Conservation (phyloP, 176 grass and related monocot species). For the Eremochloa ophiuroides region DNA sequence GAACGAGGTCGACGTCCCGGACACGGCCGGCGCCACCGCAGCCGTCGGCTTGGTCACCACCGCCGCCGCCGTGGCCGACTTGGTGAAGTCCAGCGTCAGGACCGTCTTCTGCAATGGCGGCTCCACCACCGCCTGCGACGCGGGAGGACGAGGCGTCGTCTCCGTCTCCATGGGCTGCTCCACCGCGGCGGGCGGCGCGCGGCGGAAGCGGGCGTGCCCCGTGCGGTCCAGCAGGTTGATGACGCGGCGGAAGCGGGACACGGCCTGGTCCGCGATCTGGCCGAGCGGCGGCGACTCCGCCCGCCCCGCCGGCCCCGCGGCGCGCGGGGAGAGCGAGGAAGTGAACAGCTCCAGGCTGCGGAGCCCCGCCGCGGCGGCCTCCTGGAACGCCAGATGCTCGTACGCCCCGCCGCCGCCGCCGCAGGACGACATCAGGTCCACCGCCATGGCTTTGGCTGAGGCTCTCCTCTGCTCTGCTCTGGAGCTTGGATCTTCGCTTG, state of each 20-base stretch:
- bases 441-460: slow-evolving; percentile 41
- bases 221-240: slow-evolving; percentile 86
- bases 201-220: slow-evolving; percentile 89
- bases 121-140: not conserved
- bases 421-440: slow-evolving; percentile 39
- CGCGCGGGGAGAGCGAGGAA: slow-evolving; percentile 38
- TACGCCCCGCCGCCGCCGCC: not conserved
- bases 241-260: slow-evolving; percentile 63
- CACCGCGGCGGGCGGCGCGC: slow-evolving; percentile 26
- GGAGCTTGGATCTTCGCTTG: not conserved
- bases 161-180: not conserved
- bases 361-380: slow-evolving; percentile 64
- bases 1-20: slow-evolving; percentile 59
- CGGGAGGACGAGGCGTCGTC: not conserved
- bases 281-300: slow-evolving; percentile 22
- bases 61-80: slow-evolving; percentile 4
- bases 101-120: not conserved
- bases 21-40: slow-evolving; percentile 22
- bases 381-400: slow-evolving; percentile 61
- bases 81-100: slow-evolving; percentile 59
- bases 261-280: slow-evolving; percentile 66
- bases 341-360: slow-evolving; percentile 69
- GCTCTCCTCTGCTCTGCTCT: not conserved
- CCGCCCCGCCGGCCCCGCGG: not conserved
- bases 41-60: not conserved